Evolutionary conservation across 805 yeast genomes (phyloP).

Genomic region (Yarrowia porcina): DNA sequence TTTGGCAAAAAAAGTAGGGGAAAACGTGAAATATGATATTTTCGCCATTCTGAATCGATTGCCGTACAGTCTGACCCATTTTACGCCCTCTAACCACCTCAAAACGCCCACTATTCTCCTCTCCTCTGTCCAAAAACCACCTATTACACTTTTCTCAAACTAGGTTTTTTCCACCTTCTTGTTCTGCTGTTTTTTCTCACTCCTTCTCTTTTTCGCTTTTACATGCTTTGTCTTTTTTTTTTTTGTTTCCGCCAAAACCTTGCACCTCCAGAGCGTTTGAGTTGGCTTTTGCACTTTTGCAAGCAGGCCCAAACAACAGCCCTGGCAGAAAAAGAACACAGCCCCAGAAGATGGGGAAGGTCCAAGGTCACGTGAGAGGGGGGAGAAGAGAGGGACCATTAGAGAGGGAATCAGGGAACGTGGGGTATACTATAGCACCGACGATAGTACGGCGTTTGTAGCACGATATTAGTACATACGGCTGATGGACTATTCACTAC

Average conservation of each 20-base stretch:
- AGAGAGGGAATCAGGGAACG: no score
- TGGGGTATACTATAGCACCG: no score
- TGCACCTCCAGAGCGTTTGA: background rate
- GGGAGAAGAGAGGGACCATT: no score
- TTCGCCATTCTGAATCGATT: no score
- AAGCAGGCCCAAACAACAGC: slow-evolving; percentile 9
- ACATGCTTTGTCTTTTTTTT: background rate
- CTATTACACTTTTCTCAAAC: background rate
- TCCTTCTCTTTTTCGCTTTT: background rate
- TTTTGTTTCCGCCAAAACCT: background rate
- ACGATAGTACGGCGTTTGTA: no score
- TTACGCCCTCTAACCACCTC: no score
- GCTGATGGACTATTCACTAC: no score
- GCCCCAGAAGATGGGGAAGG: slow-evolving; percentile 12
- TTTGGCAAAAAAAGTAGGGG: background rate
- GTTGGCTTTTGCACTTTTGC: background rate
- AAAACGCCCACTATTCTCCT: background rate
- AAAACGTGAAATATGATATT: background rate
- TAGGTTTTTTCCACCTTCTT: slow-evolving; percentile 6
- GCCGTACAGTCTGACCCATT: background rate
- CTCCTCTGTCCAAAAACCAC: background rate
- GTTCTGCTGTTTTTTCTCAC: background rate
- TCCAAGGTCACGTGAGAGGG: slow-evolving; percentile 17
- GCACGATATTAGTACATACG: no score
- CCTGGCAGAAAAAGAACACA: slow-evolving; percentile 10